Conservation (phyloP, 139 green algal genomes). For the Gonium pectorale region DNA sequence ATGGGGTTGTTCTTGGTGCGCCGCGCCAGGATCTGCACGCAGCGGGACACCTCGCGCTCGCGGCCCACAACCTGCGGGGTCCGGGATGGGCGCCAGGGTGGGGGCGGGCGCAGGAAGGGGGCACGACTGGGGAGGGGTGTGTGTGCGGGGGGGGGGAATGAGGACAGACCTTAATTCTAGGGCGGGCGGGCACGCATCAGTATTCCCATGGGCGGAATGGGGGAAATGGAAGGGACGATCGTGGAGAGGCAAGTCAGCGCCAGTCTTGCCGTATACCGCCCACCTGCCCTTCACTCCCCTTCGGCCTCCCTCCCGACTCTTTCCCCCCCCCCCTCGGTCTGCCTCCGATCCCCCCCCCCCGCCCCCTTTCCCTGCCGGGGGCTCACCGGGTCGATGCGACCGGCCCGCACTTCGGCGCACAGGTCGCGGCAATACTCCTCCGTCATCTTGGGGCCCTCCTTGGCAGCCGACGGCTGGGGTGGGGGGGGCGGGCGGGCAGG, state of each 20-base stretch:
- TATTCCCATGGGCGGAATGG: too few species aligned
- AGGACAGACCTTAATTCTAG: too few species aligned
- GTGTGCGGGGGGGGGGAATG: background rate
- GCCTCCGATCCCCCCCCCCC: too few species aligned
- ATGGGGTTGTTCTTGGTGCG: constrained; percentile 97
- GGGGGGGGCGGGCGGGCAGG: background rate
- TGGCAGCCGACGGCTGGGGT: constrained; percentile 25
- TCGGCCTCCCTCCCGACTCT: too few species aligned
- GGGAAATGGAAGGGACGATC: too few species aligned
- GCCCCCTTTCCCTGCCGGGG: background rate
- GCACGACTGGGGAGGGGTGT: background rate
- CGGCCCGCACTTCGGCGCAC: constrained; percentile 74
- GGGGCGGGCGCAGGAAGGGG: background rate
- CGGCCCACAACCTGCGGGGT: constrained; percentile 85
- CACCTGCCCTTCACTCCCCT: too few species aligned
- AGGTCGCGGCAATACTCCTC: constrained; percentile 94
- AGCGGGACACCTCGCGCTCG: constrained; percentile 86
- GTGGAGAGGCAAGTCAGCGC: too few species aligned
- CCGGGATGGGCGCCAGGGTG: too few species aligned
- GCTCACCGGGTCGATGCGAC: constrained; percentile 88
- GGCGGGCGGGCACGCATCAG: background rate
- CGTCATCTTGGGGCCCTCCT: constrained; percentile 71
- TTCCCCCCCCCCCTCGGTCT: too few species aligned
- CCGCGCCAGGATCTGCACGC: constrained; percentile 90
- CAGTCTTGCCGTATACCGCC: too few species aligned